phyloP scores from a whole-genome alignment of 1,284 basidiomycete species.

The Boletellus deceptivus region DNA sequence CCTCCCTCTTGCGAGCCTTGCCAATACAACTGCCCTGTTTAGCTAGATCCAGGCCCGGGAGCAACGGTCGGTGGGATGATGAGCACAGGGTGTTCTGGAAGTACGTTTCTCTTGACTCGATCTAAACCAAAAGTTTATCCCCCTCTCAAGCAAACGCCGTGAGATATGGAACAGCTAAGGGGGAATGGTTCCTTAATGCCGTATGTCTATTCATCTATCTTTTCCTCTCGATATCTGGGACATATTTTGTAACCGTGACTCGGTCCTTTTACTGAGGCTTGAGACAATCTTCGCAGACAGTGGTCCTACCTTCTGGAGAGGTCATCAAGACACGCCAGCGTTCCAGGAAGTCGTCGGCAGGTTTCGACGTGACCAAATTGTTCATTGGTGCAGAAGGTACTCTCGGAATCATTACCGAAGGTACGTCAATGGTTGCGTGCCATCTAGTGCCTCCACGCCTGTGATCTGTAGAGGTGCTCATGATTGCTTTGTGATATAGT shows the following conservation, averaged over 20 bases:
- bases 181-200: conserved; percentile 81
- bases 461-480: not conserved
- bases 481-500: conserved; percentile 38
- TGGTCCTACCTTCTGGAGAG: conserved; percentile 87
- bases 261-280: conserved; percentile 5
- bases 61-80: conserved; percentile 94
- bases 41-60: conserved; percentile 76
- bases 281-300: conserved; percentile 52
- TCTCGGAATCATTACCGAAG: conserved; percentile 89
- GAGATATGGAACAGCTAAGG: conserved; percentile 83
- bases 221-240: not conserved
- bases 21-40: not conserved
- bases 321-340: conserved; percentile 90
- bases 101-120: conserved; percentile 38
- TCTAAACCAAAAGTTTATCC: not conserved
- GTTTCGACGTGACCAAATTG: conserved; percentile 87
- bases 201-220: conserved; percentile 36
- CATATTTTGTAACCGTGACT: not conserved
- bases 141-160: conserved; percentile 74
- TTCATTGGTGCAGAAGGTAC: conserved; percentile 97
- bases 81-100: conserved; percentile 78
- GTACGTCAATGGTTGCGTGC: conserved; percentile 35
- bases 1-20: not conserved
- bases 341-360: conserved; percentile 87
- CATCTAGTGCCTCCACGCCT: not conserved